Conservation (phyloP, 441 rosid genomes). For the Omphalea diandra region DNA sequence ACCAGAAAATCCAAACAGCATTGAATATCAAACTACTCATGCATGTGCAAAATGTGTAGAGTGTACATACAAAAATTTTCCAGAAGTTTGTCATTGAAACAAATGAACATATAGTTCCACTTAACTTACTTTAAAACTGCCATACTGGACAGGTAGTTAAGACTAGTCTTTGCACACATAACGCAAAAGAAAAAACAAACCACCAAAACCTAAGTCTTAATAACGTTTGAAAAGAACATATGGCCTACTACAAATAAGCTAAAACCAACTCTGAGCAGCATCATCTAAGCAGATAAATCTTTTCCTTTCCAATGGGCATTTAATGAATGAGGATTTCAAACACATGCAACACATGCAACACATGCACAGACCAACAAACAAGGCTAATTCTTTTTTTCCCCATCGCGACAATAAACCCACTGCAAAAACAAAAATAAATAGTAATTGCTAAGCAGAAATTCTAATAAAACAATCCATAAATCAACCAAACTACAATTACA, state of each 20-base stretch:
- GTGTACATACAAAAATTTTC: no score
- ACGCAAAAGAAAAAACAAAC: background rate
- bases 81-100: background rate
- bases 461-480: background rate
- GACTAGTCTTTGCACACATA: background rate
- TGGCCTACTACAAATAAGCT: background rate
- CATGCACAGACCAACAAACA: background rate
- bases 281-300: no score
- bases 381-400: background rate
- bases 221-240: background rate
- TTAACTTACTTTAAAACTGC: background rate
- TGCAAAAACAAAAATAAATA: background rate
- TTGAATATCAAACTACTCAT: background rate
- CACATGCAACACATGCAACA: no score
- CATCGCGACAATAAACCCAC: background rate
- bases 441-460: background rate
- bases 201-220: background rate
- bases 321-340: background rate
- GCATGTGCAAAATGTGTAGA: background rate
- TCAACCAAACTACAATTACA: slow-evolving; percentile 2
- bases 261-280: background rate
- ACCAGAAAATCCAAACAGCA: background rate
- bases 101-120: background rate
- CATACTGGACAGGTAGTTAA: background rate
- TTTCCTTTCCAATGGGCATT: background rate